A percentile compares a stretch with the other conserved stretches of the same genome.
Evolutionary conservation across 208 protist species (phyloP).

Genomic region (Trichomonas tenax): DNA sequence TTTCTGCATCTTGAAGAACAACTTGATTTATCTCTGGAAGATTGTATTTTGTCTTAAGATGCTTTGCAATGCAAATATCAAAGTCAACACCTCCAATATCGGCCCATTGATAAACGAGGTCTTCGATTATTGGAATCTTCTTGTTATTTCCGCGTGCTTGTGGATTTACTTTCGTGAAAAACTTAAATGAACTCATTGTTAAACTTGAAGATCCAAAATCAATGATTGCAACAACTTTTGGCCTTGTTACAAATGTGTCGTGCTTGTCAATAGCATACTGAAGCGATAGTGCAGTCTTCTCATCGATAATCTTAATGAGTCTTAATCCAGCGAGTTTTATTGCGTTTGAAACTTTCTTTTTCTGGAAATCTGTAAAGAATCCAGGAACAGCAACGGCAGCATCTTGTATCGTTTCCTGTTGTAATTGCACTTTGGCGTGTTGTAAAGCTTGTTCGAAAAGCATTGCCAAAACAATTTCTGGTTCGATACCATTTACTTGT

Average conservation of each 20-base stretch:
- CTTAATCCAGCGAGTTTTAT: not conserved
- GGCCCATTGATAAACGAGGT: not conserved
- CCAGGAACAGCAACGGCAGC: not conserved
- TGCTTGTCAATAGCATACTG: not conserved
- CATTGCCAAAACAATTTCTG: not conserved
- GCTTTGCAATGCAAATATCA: not conserved
- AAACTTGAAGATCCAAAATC: not conserved
- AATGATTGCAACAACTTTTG: not conserved
- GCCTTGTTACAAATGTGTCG: not conserved
- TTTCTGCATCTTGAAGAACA: not conserved
- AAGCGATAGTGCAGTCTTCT: not conserved
- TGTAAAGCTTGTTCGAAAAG: not conserved
- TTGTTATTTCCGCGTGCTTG: not conserved
- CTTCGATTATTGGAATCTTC: not conserved
- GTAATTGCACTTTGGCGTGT: not conserved
- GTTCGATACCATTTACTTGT: not conserved
- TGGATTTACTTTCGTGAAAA: not conserved
- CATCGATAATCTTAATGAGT: not conserved
- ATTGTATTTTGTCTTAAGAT: not conserved
- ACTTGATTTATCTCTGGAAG: not conserved
- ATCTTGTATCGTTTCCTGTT: not conserved
- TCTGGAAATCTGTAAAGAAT: not conserved
- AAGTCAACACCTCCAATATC: slow-evolving; percentile 6
- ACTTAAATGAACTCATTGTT: not conserved
- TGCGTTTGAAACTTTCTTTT: not conserved